phyloP scores from a whole-genome alignment of 805 yeast species.

The Saturnispora dispora region DNA sequence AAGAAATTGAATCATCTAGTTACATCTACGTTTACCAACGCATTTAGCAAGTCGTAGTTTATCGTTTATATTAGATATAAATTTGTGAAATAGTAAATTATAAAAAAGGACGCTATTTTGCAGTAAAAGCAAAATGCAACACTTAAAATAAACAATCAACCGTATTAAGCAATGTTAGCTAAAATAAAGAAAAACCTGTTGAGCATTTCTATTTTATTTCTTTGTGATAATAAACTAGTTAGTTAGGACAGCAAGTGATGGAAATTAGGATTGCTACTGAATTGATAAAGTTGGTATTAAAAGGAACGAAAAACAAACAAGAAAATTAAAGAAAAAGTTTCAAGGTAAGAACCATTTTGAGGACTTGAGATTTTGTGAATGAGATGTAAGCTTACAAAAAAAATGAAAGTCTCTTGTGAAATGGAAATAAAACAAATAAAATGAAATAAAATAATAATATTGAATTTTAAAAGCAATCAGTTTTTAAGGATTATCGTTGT shows the following conservation, averaged over 20 bases:
- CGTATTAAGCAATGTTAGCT: not conserved
- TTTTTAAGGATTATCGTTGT: conserved; percentile 6
- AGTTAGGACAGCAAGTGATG: not conserved
- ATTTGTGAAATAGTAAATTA: not conserved
- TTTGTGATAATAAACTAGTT: not conserved
- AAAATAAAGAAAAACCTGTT: not conserved
- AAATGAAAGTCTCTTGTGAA: not conserved
- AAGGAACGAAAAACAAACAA: not conserved
- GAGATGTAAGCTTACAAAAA: conserved; percentile 1
- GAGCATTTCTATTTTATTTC: not conserved
- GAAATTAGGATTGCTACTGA: not conserved
- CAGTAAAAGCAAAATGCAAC: not conserved
- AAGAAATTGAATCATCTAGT: conserved; percentile 38
- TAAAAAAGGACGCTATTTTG: not conserved
- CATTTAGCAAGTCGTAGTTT: not conserved
- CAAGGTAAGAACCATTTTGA: not conserved
- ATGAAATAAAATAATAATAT: not conserved
- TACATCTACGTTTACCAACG: conserved; percentile 36
- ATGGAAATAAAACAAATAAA: not conserved
- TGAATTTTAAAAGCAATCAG: not conserved
- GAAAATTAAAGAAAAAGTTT: not conserved
- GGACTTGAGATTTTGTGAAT: not conserved
- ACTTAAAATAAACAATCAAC: not conserved
- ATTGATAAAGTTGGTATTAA: not conserved
- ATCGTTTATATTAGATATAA: not conserved